Base-by-base conservation (phyloP, 768 basidiomycete genomes). In the Naganishia antarctica region DNA sequence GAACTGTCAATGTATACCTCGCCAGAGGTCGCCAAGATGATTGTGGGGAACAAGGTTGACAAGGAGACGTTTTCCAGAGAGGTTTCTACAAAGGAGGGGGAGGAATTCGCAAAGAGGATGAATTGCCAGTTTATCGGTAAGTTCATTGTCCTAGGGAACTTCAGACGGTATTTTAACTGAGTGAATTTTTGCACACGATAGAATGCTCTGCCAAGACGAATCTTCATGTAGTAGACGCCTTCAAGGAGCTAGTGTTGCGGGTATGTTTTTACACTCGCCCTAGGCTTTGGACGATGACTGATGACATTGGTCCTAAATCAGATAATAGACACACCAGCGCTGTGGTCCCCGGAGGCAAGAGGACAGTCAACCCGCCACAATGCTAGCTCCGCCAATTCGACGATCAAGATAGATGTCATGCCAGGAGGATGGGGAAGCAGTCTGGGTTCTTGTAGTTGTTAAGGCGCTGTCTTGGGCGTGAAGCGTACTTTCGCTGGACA, bases 1-100 rank as follows among this genome's bases (percentile, higher is more conserved):
- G 93, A 97, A 74, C 85, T 98, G 6, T 92, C 97, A 73, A 93
- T 90, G 12, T 97, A 96, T 74, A 89, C 93, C 60, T 86, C 86
- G 1, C 81, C 82, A 21, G 86, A 87, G 1, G 89, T 96, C 23
- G 89, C 91, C 49, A 91, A 92, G 83, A 91, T 98, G 71, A 84
- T 99, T 23, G 92, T 99, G 2, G 94, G 81, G 11, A 82, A 82
- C 79, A 99, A 98, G 79, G 80, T 94, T 18, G 92, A 98, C 81
- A 94, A 25, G 37, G 44, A 40, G 32, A 46, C 23, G 73, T 89
- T 87, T 79, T 90, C 89, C 11, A 84, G 94, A 3, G 87, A 91
- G 74, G 93, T 99, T 3, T 76, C 89, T 0, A 85, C 84, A 5
- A 78, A 83, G 0, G 91, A 97, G 73, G 94, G 86, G 0, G 79